Evolutionary conservation across 208 protist genomes (phyloP), one percentile per base, ranked within the genome.

Genomic region (Acanthamoeba healyi): DNA sequence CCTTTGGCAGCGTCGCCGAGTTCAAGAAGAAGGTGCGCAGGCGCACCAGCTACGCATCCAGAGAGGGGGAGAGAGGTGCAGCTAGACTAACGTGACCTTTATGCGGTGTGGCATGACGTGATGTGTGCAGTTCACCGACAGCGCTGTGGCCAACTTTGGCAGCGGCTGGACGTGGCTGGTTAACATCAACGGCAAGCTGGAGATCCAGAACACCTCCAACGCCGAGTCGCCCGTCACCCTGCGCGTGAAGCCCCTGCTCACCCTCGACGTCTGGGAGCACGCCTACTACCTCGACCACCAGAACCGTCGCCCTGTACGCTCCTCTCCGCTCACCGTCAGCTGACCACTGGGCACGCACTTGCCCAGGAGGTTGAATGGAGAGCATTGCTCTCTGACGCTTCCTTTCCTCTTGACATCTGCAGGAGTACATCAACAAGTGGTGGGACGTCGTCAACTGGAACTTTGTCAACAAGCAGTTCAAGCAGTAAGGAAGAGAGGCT

Each of bases 201-300:
- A 94, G 90, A 81, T 94, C 26, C 36, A 40, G 38, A 94, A 94
- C 67, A 94, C 93, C 38, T 94, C 79, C 44, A 94, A 94, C 51
- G 92, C 93, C n/a, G 94, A 82, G 44, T 89, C 58, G 9, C 94
- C 91, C 17, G 15, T 86, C 29, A 82, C 72, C 36, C 34, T 46
- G 10, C 19, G 51, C 79, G 51, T 93, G 7, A 95, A 70, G 51
- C 94, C 93, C 34, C 38, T 94, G 5, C 93, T 94, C 24, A 94
- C 93, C 79, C 19, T 94, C 38, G 93, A 94, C 67, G 79, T 94
- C 32, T 94, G 93, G 93, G 93, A 95, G 94, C 94, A 95, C 90
- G 94, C 94, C 61, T 95, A 95, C 72, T 95, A 95, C 90, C n/a
- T 95, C 38, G 94, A 95, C 90, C 77, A 95, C 92, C 94, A 95